phyloP scores from a whole-genome alignment of 306 rosid genomes.

The Lathyrus sativus region DNA sequence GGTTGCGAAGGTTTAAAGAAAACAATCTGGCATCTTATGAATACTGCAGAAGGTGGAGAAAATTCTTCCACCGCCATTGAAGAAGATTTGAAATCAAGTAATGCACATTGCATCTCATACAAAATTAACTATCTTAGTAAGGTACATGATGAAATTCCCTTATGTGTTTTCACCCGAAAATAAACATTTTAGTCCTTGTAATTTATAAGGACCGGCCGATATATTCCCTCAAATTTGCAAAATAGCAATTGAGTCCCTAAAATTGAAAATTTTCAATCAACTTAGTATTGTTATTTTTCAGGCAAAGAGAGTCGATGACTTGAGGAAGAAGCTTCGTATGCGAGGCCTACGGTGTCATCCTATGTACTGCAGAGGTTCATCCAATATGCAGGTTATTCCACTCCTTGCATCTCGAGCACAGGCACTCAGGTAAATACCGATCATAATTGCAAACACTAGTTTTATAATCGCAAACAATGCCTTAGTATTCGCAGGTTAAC shows the following conservation, averaged over 20 bases:
- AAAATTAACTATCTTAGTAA: slow-evolving; percentile 35
- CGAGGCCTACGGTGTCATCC: slow-evolving; percentile 46
- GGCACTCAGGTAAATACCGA: slow-evolving; percentile 43
- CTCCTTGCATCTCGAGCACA: slow-evolving; percentile 49
- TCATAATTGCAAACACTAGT: not conserved
- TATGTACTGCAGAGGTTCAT: slow-evolving; percentile 40
- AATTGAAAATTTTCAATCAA: slow-evolving; percentile 15
- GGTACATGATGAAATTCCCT: slow-evolving; percentile 27
- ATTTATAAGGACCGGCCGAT: not conserved
- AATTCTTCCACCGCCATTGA: slow-evolving; percentile 27
- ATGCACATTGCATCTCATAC: slow-evolving; percentile 45
- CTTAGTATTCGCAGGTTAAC: not conserved
- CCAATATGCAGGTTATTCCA: slow-evolving; percentile 43
- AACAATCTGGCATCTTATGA: slow-evolving; percentile 41
- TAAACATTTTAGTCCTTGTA: not conserved
- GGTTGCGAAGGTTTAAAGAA: slow-evolving; percentile 41
- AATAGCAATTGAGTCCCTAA: not conserved
- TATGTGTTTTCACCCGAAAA: not conserved
- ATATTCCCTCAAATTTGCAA: not conserved
- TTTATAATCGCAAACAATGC: slow-evolving; percentile 9
- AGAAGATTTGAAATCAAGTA: slow-evolving; percentile 41
- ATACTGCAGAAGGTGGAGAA: slow-evolving; percentile 21
- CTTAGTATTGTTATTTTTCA: not conserved
- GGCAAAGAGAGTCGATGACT: slow-evolving; percentile 45
- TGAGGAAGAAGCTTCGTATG: slow-evolving; percentile 47